Conservation (phyloP, 2,329 filamentous ascomycete species). For the Didymella lethalis region DNA sequence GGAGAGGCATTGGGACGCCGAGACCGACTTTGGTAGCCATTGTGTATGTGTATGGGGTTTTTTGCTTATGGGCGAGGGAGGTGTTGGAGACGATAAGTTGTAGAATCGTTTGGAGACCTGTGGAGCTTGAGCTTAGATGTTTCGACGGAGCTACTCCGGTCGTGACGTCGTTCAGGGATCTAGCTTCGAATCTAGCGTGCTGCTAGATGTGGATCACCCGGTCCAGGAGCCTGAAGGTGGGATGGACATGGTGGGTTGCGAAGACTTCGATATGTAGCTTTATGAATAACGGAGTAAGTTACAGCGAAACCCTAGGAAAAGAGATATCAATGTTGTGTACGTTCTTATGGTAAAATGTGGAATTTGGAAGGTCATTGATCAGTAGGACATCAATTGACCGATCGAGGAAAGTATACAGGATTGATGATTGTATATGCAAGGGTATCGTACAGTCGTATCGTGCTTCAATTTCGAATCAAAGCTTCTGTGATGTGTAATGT, state of each 20-base stretch:
- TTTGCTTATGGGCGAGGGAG: neutral
- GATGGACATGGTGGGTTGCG: neutral
- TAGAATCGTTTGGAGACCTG: neutral
- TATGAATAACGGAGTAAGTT: neutral
- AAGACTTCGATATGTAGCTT: neutral
- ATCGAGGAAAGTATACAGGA: neutral
- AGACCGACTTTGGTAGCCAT: conserved; percentile 46
- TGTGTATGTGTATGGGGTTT: conserved; percentile 1
- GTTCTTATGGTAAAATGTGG: too few species aligned
- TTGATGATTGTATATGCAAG: neutral
- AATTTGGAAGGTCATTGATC: neutral
- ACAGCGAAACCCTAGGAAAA: too few species aligned
- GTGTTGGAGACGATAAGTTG: neutral
- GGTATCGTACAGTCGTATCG: conserved; percentile 4
- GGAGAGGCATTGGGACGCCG: conserved; percentile 42
- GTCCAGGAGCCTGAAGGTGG: neutral
- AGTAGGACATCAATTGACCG: neutral
- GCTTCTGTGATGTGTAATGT: neutral
- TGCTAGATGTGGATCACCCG: conserved; percentile 6
- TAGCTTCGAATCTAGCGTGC: conserved; percentile 23
- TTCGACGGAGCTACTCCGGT: conserved; percentile 9
- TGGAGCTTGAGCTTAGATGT: conserved; percentile 3
- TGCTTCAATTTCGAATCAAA: neutral
- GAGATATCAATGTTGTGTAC: too few species aligned
- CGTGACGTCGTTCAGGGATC: conserved; percentile 25